Percentiles rank a stretch among this genome's conserved stretches.
Evolutionary conservation across 805 yeast species (phyloP).

Genomic region (Torulaspora maleeae): DNA sequence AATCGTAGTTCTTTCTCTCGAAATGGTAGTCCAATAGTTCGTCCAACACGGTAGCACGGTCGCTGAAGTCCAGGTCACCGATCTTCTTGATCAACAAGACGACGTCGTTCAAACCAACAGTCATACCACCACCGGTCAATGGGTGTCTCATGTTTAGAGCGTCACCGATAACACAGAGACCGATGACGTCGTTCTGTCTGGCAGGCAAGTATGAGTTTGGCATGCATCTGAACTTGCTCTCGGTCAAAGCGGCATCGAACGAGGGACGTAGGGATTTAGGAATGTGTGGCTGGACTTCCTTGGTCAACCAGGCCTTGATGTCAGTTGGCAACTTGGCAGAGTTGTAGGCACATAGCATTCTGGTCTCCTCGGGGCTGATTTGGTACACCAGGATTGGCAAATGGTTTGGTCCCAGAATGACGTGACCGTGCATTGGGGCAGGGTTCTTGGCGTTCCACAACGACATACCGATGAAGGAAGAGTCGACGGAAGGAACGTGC

Average conservation of each 20-base stretch:
- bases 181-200: constrained; percentile 60
- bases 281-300: constrained; percentile 58
- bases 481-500: constrained; percentile 62
- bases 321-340: constrained; percentile 70
- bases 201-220: constrained; percentile 92
- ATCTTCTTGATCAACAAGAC: constrained; percentile 53
- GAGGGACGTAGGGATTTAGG: constrained; percentile 66
- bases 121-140: constrained; percentile 98
- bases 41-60: constrained; percentile 52
- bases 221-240: constrained; percentile 69
- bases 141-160: constrained; percentile 98
- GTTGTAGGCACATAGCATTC: constrained; percentile 85
- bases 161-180: constrained; percentile 83
- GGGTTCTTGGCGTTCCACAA: constrained; percentile 74
- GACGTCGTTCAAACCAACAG: constrained; percentile 88
- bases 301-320: constrained; percentile 53
- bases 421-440: constrained; percentile 77
- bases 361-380: constrained; percentile 73
- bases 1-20: constrained; percentile 70
- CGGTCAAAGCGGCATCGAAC: constrained; percentile 57
- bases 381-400: constrained; percentile 89
- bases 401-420: constrained; percentile 68
- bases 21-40: constrained; percentile 65
- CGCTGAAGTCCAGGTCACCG: constrained; percentile 43
- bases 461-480: constrained; percentile 83